Evolutionary conservation across 2,329 filamentous ascomycete genomes (phyloP), one percentile per base, ranked within the genome.

Genomic region (Eutypella sp.): DNA sequence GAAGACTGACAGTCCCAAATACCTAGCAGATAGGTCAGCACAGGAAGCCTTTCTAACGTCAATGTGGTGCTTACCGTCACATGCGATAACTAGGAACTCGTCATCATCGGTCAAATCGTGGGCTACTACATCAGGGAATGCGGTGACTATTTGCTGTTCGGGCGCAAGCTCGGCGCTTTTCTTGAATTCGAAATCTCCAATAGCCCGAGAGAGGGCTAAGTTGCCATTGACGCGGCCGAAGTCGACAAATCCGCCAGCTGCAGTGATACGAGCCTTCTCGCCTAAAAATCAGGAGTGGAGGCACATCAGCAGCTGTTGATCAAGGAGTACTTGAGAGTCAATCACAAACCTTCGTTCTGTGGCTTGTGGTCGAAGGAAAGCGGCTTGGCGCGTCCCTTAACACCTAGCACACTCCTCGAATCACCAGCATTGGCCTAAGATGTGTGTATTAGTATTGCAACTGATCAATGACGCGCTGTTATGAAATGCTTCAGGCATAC

Each of bases 1-100:
- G 93, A 99, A 46, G 93, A 96, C 68, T 97, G 93, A 68, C 93
- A 97, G 71, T 99, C 93, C 93, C 93, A 99, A 68, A 99, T 99
- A 68, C 93, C 93, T 99, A 62, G 18, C 57, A 37, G 45, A 41
- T 40, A 47, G 47, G 41, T 58, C 23, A 51, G 47, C 13, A 34
- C n/a, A n/a, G n/a, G n/a, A 40, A 9, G 40, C 42, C 27, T 22
- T 45, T 31, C 11, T 15, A 10, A 24, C 20, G 20, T 15, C 22
- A 5, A 22, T 22, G 22, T 33, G 7, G 33, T 24, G 70, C 85
- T 63, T 71, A 95, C 90, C 90, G 63, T 96, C 90, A 67, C 90
- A 96, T 46, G 90, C 90, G 70, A 96, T 81, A 51, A 96, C 89
- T 47, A 95, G 71, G 67, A 99, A 99, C 66, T 99, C 93, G 63